phyloP scores from a whole-genome alignment of 1,139 yeast species.

The Debaryomyces nepalensis region DNA sequence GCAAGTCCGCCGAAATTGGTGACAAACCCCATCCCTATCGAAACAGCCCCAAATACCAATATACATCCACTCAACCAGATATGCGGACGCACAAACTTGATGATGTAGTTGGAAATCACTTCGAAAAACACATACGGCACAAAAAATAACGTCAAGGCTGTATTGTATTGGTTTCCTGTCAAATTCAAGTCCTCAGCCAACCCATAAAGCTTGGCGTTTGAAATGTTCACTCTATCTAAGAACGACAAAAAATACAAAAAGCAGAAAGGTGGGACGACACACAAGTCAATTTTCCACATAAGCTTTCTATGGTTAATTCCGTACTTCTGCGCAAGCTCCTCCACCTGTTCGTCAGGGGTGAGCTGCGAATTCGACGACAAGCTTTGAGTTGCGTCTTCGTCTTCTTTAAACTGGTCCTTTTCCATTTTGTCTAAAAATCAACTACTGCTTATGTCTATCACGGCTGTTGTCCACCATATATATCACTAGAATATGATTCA shows the following conservation, averaged over 20 bases:
- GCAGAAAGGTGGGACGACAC: slow-evolving; percentile 74
- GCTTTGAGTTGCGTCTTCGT: neutral
- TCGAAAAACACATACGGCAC: slow-evolving; percentile 74
- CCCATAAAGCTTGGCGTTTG: slow-evolving; percentile 75
- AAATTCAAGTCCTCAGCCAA: slow-evolving; percentile 55
- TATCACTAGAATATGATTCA: neutral
- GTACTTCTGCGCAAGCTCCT: slow-evolving; percentile 33
- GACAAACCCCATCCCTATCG: slow-evolving; percentile 70
- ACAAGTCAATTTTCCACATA: slow-evolving; percentile 65
- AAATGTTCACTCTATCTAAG: slow-evolving; percentile 73
- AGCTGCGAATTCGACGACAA: slow-evolving; percentile 2
- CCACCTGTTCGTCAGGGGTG: slow-evolving; percentile 27
- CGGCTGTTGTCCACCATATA: too few relatives aligned
- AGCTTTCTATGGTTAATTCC: slow-evolving; percentile 50
- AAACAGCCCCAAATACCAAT: slow-evolving; percentile 62
- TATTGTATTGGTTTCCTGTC: slow-evolving; percentile 63
- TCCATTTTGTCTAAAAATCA: slow-evolving; percentile 7
- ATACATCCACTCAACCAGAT: slow-evolving; percentile 63
- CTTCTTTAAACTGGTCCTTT: slow-evolving; percentile 1
- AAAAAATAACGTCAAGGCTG: slow-evolving; percentile 68
- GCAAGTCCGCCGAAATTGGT: slow-evolving; percentile 60
- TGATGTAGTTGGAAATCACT: slow-evolving; percentile 64
- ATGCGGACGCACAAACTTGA: slow-evolving; percentile 67
- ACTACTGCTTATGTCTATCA: too few relatives aligned
- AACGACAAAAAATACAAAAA: slow-evolving; percentile 69